Conservation (phyloP, 1,284 basidiomycete species). For the Phlebopus sp. region DNA sequence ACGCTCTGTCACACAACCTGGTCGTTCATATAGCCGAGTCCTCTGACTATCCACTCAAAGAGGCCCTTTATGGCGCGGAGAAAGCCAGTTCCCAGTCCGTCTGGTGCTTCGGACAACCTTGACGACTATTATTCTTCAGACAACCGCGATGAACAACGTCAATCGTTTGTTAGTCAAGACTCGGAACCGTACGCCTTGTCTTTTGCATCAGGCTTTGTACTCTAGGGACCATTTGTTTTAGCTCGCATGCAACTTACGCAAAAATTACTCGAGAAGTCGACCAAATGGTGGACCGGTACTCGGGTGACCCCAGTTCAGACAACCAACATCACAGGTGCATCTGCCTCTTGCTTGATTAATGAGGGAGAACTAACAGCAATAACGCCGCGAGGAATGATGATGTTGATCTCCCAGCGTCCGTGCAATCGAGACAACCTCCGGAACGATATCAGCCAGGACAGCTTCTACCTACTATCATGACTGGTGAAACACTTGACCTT, state of each 20-base stretch:
- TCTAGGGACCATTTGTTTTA: background rate
- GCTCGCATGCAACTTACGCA: background rate
- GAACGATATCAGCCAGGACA: constrained; percentile 36
- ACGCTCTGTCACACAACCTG: background rate
- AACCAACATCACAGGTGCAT: constrained; percentile 8
- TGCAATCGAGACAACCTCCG: constrained; percentile 14
- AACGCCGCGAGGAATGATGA: background rate
- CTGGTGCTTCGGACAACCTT: constrained; percentile 1
- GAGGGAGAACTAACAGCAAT: constrained; percentile 5
- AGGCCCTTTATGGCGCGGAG: constrained; percentile 18
- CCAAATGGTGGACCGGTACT: background rate
- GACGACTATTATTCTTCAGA: constrained; percentile 2
- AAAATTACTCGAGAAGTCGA: constrained; percentile 1
- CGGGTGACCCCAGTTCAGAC: background rate
- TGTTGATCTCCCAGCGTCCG: background rate
- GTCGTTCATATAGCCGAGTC: no score
- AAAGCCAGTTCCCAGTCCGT: constrained; percentile 20
- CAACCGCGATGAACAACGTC: background rate
- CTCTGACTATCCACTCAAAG: no score
- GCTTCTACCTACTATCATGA: constrained; percentile 34
- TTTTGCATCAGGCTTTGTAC: background rate
- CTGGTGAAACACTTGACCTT: constrained; percentile 35
- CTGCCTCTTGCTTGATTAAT: background rate
- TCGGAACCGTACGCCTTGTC: background rate
- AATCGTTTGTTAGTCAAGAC: constrained; percentile 1